Evolutionary conservation across 176 grass and related monocot species (phyloP).

Genomic region (Leersia perrieri): DNA sequence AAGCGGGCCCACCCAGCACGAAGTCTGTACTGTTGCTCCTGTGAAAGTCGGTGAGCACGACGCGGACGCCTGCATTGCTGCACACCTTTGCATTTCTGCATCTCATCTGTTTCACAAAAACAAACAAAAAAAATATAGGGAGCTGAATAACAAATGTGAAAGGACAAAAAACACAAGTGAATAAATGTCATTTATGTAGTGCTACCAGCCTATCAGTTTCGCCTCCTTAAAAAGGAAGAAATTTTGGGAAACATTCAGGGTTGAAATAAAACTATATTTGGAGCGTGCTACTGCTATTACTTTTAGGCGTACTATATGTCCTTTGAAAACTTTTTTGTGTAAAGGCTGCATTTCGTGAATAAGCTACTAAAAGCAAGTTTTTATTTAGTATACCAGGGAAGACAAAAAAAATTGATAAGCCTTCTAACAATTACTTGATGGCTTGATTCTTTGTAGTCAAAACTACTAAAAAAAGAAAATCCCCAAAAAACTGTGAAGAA

Average conservation of each 20-base stretch:
- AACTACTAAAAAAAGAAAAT: background rate
- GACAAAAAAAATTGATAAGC: background rate
- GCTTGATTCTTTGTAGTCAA: background rate
- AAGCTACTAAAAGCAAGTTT: background rate
- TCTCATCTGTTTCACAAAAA: constrained; percentile 44
- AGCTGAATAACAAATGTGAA: background rate
- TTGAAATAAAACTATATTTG: background rate
- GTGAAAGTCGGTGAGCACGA: constrained; percentile 76
- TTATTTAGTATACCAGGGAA: background rate
- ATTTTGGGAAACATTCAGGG: background rate
- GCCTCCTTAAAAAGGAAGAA: background rate
- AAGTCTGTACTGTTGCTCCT: constrained; percentile 58
- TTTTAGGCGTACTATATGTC: too few relatives aligned
- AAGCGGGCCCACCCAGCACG: constrained; percentile 46
- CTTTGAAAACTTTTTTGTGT: background rate
- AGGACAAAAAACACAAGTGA: background rate
- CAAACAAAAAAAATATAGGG: background rate
- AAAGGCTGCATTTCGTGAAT: background rate
- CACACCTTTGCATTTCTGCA: constrained; percentile 59
- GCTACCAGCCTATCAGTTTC: background rate
- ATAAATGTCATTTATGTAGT: background rate
- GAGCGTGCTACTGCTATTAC: background rate
- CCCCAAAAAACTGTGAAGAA: background rate
- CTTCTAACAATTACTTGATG: background rate
- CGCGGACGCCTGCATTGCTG: constrained; percentile 47